These are phyloP conservation scores for Dillenia turbinata DNA, from an alignment of 164 flowering plant genomes.

Conservation along the genomic window DNA sequence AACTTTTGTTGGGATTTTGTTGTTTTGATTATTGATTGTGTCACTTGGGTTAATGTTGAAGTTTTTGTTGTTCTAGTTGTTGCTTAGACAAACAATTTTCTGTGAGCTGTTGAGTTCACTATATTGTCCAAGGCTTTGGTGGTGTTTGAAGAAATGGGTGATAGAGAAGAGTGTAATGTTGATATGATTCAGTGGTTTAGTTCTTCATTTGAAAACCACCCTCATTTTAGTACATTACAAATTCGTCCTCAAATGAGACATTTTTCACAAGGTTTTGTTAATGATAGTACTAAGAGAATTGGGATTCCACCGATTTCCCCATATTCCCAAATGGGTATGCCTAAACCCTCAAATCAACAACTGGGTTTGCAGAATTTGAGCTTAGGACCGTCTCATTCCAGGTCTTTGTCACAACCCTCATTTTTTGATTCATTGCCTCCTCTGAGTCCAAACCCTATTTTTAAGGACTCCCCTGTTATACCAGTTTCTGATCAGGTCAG, in stretches of 20 bases:
- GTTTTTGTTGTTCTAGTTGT: too few relatives aligned
- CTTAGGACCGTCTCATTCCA: constrained; percentile 55
- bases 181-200: constrained; percentile 46
- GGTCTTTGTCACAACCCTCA: constrained; percentile 85
- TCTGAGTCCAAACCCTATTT: constrained; percentile 64
- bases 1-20: too few relatives aligned
- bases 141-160: constrained; percentile 36
- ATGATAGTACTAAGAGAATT: constrained; percentile 44
- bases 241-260: constrained; percentile 44
- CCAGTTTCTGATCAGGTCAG: constrained; percentile 32
- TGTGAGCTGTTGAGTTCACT: too few relatives aligned
- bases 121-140: too few relatives aligned
- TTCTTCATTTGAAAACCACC: constrained; percentile 53
- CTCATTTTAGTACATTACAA: constrained; percentile 52
- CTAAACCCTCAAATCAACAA: constrained; percentile 29
- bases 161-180: constrained; percentile 39
- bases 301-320: constrained; percentile 85
- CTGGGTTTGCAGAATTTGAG: constrained; percentile 39
- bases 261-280: constrained; percentile 35
- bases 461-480: constrained; percentile 38
- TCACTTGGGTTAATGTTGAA: too few relatives aligned
- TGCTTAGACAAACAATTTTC: too few relatives aligned
- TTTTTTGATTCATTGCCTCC: constrained; percentile 89
- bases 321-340: constrained; percentile 59
- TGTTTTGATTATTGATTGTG: too few relatives aligned